These are phyloP conservation scores for Pyrenophora teres DNA, from an alignment of 2,329 filamentous ascomycete genomes.

Conservation along the genomic window DNA sequence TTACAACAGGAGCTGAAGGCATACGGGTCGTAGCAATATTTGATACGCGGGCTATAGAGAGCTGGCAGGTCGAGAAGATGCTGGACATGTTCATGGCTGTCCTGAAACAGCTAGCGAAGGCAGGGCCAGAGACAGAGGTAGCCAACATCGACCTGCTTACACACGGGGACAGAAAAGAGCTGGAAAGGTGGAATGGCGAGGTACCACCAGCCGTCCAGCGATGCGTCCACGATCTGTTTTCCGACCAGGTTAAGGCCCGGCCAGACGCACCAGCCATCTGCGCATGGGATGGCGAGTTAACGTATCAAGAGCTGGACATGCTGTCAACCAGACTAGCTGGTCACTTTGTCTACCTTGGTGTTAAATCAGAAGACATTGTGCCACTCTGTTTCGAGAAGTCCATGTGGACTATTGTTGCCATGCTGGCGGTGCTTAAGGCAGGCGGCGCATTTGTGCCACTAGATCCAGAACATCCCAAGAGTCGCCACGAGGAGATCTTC, in stretches of 20 bases:
- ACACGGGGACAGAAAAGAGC: neutral
- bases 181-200: neutral
- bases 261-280: too few species aligned
- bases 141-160: neutral
- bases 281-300: too few species aligned
- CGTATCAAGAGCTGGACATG: too few species aligned
- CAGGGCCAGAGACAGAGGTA: neutral
- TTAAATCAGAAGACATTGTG: neutral
- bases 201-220: too few species aligned
- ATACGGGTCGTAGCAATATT: constrained; percentile 21
- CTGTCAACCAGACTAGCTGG: too few species aligned
- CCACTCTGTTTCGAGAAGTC: constrained; percentile 39
- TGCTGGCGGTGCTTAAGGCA: too few species aligned
- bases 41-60: constrained; percentile 14
- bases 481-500: neutral
- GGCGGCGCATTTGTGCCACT: too few species aligned
- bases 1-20: neutral
- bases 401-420: constrained; percentile 37
- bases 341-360: neutral
- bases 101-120: constrained; percentile 14
- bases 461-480: neutral
- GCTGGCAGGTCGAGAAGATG: constrained; percentile 7
- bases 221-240: constrained; percentile 13
- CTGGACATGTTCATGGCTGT: constrained; percentile 19
- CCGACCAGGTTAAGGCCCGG: neutral